These are phyloP conservation scores for Neurospora sp. DNA, from an alignment of 495 filamentous ascomycete genomes.

Conservation along the genomic window DNA sequence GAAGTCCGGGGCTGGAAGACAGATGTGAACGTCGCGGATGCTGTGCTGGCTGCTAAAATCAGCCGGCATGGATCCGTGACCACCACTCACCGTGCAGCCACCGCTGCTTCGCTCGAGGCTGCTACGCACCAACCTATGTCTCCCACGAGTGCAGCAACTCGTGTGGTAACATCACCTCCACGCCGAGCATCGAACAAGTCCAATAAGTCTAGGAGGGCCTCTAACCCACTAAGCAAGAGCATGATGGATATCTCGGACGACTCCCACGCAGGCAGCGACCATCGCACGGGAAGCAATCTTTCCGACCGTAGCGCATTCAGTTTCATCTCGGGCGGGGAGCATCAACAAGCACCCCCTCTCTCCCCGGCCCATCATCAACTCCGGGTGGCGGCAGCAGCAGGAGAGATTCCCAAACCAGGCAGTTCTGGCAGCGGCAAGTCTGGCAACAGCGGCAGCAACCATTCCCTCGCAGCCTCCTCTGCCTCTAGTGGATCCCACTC, in stretches of 20 bases:
- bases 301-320: conserved; percentile 32
- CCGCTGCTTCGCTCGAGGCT: neutral
- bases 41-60: conserved; percentile 26
- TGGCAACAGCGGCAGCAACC: conserved; percentile 24
- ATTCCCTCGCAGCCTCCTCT: neutral
- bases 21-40: conserved; percentile 47
- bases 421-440: conserved; percentile 5
- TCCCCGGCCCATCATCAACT: conserved; percentile 1
- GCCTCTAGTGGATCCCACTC: neutral
- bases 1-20: conserved; percentile 53
- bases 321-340: conserved; percentile 11
- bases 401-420: conserved; percentile 8
- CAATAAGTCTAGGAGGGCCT: neutral
- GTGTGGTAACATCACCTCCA: conserved; percentile 5
- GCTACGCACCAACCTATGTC: neutral
- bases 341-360: neutral
- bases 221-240: neutral
- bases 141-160: neutral
- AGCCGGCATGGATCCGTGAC: conserved; percentile 9
- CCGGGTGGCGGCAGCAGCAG: conserved; percentile 13
- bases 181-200: conserved; percentile 8
- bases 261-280: conserved; percentile 23
- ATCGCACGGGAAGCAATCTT: conserved; percentile 28
- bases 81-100: conserved; percentile 1
- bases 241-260: conserved; percentile 12